Evolutionary conservation across 2,329 filamentous ascomycete genomes (phyloP).

Genomic region (Diaporthe eres): DNA sequence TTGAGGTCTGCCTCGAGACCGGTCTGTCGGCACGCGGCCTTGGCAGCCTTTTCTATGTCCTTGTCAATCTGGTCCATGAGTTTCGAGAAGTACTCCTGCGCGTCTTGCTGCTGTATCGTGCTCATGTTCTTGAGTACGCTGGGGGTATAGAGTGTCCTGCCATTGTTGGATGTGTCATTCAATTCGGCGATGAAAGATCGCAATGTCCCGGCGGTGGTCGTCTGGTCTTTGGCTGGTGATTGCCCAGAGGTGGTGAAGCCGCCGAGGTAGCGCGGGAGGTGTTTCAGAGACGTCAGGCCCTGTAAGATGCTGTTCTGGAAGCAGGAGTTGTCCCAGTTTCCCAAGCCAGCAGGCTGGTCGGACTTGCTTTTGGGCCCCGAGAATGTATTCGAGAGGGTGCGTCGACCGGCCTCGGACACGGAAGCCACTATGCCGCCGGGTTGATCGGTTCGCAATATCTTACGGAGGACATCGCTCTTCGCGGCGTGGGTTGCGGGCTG

Average conservation of each 20-base stretch:
- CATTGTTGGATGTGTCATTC: conserved; percentile 78
- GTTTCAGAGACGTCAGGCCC: conserved; percentile 81
- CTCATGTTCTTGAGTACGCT: conserved; percentile 89
- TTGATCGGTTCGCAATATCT: conserved; percentile 72
- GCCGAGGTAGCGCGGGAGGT: conserved; percentile 77
- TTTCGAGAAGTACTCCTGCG: conserved; percentile 96
- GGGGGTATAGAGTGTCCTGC: conserved; percentile 85
- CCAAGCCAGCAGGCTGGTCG: conserved; percentile 76
- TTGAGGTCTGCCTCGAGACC: conserved; percentile 57
- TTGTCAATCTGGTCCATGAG: conserved; percentile 88
- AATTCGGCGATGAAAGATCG: conserved; percentile 78
- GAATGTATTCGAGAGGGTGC: conserved; percentile 67
- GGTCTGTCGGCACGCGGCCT: conserved; percentile 49
- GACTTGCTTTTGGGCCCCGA: conserved; percentile 57
- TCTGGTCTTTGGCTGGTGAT: conserved; percentile 35
- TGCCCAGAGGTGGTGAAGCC: conserved; percentile 52
- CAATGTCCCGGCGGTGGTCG: conserved; percentile 63
- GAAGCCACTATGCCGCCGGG: conserved; percentile 67
- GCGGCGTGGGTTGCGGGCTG: conserved; percentile 62
- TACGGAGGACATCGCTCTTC: conserved; percentile 76
- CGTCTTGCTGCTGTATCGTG: conserved; percentile 96
- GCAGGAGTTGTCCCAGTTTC: conserved; percentile 95
- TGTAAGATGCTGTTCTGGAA: conserved; percentile 98
- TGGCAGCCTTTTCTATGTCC: conserved; percentile 72
- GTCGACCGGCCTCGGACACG: conserved; percentile 71